Percentiles rank a stretch among this genome's conserved stretches.
Conservation (phyloP, 257 asterid species). For the Asclepias syriaca region DNA sequence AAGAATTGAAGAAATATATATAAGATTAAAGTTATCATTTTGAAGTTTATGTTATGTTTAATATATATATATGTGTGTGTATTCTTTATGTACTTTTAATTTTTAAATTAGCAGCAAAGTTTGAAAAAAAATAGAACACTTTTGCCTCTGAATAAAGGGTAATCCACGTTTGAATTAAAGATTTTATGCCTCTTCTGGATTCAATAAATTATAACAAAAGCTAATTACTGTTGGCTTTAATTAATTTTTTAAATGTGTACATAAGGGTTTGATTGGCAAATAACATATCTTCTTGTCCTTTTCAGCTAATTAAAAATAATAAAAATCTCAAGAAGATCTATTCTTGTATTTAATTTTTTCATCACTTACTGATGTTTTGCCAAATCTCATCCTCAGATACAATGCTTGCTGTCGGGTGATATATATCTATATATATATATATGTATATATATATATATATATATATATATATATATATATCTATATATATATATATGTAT, state of each 20-base stretch:
- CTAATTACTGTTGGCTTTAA: not conserved
- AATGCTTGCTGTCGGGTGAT: too few species aligned
- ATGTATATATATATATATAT: too few species aligned
- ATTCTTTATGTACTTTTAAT: not conserved
- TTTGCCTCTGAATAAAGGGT: not conserved
- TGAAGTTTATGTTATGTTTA: too few species aligned
- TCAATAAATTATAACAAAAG: not conserved
- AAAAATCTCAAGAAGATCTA: too few species aligned
- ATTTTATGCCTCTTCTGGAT: not conserved
- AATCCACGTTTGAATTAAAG: not conserved
- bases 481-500: too few species aligned
- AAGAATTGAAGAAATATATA: too few species aligned
- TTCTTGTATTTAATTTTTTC: not conserved
- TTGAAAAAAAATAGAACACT: not conserved
- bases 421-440: too few species aligned
- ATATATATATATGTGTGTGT: not conserved
- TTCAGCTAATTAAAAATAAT: not conserved
- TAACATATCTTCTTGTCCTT: not conserved
- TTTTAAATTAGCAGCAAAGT: not conserved
- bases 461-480: too few species aligned
- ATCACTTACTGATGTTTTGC: not conserved
- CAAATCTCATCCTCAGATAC: not conserved
- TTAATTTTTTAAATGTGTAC: not conserved
- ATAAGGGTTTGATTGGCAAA: not conserved
- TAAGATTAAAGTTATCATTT: too few species aligned